Base-by-base conservation (phyloP, 176 grass and related monocot species). In the barley (Hordeum vulgare) region DNA sequence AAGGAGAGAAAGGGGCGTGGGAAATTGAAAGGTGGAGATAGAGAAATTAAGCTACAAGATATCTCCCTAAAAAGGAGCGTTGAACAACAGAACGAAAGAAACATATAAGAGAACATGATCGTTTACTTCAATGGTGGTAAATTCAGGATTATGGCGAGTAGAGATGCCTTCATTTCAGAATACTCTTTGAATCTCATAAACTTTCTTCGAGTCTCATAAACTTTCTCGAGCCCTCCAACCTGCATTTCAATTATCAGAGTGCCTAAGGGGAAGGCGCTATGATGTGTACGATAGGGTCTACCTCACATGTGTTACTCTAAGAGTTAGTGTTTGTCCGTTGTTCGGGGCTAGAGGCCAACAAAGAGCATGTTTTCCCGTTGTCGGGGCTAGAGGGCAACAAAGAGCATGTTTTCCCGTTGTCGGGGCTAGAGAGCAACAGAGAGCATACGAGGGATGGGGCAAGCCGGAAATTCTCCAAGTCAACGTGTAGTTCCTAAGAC, bases 91-190 rank as follows among this genome's bases (percentile, higher is more conserved):
- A 15, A 75, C 26, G 2, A 51, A 45, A 41, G 17, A 82, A 25
- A 90, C 9, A 63, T 34, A 81, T 27, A 42, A 21, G 10, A 51
- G 1, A 40, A 45, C 49, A 24, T 24, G 49, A 37, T 20, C 53
- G 6, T 81, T 57, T 64, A 95, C 93, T 89, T 98, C 96, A 26
- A 98, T 95, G 63, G 96, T 95, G 28, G 96, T 95, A 91, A 98
- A 98, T 81, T 98, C 93, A 86, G 93, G 93, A 92, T 98, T 98
- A 70, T 98, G 96, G 36, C 93, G 96, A 76, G 91, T 94, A 66
- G 93, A 98, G 35, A 98, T 90, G 85, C 93, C 96, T 93, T 98
- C 96, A 78, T 98, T 98, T 75, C 93, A 56, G 59, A 94, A 98
- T 91, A 95, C 95, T 91, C 96, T 95, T 42, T 93, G 91, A 79